Percentiles rank a stretch among this genome's conserved stretches.
These are phyloP conservation scores for Cercospora sp. DNA, from an alignment of 2,329 filamentous ascomycete species.

Conservation along the genomic window DNA sequence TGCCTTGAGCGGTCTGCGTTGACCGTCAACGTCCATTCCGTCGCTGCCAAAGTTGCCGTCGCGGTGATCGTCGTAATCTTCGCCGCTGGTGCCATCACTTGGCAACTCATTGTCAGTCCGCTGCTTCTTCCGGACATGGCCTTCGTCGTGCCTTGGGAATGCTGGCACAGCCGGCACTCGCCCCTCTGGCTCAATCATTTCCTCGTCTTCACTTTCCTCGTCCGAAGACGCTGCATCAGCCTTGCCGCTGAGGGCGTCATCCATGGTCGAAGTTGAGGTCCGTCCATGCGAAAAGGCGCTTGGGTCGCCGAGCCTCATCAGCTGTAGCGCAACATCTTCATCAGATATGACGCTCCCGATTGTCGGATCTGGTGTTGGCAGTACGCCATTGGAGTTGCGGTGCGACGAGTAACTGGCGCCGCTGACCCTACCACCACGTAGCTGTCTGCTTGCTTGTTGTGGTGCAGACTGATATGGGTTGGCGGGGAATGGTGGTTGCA, in stretches of 20 bases:
- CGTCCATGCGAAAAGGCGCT: conserved; percentile 91
- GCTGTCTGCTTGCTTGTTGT: conserved; percentile 47
- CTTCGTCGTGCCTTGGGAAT: conserved; percentile 33
- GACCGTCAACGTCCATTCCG: conserved; percentile 51
- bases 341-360: conserved; percentile 96
- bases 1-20: conserved; percentile 41
- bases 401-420: conserved; percentile 43
- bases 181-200: conserved; percentile 66
- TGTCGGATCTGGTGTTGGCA: conserved; percentile 95
- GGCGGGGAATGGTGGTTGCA: conserved; percentile 28
- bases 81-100: conserved; percentile 63
- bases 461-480: conserved; percentile 31
- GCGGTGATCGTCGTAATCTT: conserved; percentile 57
- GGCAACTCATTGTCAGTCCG: conserved; percentile 51
- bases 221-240: conserved; percentile 78
- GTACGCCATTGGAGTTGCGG: conserved; percentile 57
- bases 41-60: conserved; percentile 58
- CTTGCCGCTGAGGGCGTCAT: conserved; percentile 88
- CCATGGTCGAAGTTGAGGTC: conserved; percentile 87
- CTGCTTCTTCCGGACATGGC: conserved; percentile 41
- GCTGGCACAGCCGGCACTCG: conserved; percentile 33
- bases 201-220: conserved; percentile 75
- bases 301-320: conserved; percentile 93
- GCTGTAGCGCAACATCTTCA: conserved; percentile 93
- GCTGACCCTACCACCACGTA: conserved; percentile 59